Evolutionary conservation across 2,329 filamentous ascomycete genomes (phyloP), one percentile per base, ranked within the genome.

Genomic region (Zelopaecilomyces penicillatus): DNA sequence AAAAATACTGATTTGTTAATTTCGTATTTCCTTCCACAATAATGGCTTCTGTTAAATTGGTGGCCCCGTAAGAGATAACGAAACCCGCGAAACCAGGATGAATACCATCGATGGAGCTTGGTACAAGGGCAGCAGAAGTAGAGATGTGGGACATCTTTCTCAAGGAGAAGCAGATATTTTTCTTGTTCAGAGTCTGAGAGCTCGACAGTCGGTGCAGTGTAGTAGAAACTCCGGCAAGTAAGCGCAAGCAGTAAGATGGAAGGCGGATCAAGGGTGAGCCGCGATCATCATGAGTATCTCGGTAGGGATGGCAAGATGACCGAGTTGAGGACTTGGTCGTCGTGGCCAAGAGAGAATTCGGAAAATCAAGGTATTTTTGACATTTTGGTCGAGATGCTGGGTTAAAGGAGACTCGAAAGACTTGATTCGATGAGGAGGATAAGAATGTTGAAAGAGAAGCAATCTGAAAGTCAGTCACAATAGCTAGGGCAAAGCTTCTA

Each of bases 231-330:
- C 31, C 39, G 32, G 27, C 50, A 52, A 40, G 48, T 52, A 7
- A 52, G 33, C 12, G 48, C 45, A 37, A 52, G 34, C 4, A 36
- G 47, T 26, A 50, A 5, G 11, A 42, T 33, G 5, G 45, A 46
- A 11, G 43, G 41, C 5, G 32, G 30, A 30, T 35, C 10, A 6
- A 52, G 45, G 45, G 33, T 43, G 39, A 34, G 27, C 34, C 8
- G 41, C n/a, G 8, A 52, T 39, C 28, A 41, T 19, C 11, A 45
- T 33, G 6, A 45, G 36, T 28, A 52, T 32, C 32, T 50, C 48
- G 5, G 42, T 40, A 6, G 50, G 47, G 30, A 48, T 37, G n/a
- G 57, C 5, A 8, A 44, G 37, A 28, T 26, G 1, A 28, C 42
- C 42, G 26, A 37, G 33, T 10, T 30, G 28, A 33, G 41, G 34